phyloP scores from a whole-genome alignment of 2,329 filamentous ascomycete genomes.

The Pseudocercospora fuligena region DNA sequence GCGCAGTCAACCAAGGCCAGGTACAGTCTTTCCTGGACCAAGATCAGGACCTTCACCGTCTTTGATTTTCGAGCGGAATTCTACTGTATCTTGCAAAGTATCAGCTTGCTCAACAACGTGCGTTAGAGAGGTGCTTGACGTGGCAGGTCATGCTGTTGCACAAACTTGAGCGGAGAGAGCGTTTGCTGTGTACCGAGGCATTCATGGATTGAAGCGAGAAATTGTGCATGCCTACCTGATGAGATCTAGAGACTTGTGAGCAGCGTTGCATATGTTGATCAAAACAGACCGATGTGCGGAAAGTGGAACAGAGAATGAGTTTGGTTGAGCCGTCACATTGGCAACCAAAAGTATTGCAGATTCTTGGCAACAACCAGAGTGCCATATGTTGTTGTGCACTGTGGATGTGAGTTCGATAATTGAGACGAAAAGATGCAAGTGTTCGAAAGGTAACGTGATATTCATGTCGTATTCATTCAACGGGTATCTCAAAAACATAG shows the following conservation, averaged over 20 bases:
- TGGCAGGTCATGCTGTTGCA: neutral
- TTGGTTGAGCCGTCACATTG: neutral
- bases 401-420: neutral
- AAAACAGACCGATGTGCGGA: too few relatives aligned
- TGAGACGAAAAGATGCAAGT: neutral
- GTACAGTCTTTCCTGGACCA: neutral
- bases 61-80: neutral
- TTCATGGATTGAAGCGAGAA: neutral
- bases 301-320: neutral
- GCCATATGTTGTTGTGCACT: neutral
- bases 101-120: neutral
- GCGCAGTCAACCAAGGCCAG: too few relatives aligned
- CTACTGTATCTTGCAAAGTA: neutral
- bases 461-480: neutral
- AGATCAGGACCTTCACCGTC: neutral
- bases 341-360: neutral
- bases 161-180: slow-evolving; percentile 1
- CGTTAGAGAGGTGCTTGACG: neutral
- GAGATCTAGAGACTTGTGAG: neutral
- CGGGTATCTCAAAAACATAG: neutral
- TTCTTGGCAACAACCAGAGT: slow-evolving; percentile 1
- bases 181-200: neutral
- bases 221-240: neutral
- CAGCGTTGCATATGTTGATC: neutral
- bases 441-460: neutral